A percentile compares a stretch with the other conserved stretches of the same genome.
Evolutionary conservation across 768 basidiomycete genomes (phyloP).

Genomic region (Mycena venus): DNA sequence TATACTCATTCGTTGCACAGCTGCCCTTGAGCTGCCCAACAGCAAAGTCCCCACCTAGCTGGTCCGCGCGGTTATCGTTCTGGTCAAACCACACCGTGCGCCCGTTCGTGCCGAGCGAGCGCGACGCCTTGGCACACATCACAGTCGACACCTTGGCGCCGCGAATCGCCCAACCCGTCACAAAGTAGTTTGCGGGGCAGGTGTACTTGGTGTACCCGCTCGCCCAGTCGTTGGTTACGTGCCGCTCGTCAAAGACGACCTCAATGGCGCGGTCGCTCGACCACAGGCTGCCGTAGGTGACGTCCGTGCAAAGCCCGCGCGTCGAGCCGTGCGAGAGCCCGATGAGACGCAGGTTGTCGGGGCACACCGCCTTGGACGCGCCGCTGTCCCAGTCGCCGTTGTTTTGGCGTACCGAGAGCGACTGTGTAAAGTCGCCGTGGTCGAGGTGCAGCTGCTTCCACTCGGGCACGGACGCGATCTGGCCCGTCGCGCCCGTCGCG

Average conservation of each 20-base stretch:
- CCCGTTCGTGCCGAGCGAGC: constrained; percentile 18
- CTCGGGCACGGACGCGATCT: constrained; percentile 5
- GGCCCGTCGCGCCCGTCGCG: neutral
- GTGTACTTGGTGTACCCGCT: constrained; percentile 30
- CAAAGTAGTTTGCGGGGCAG: constrained; percentile 24
- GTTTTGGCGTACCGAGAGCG: constrained; percentile 6
- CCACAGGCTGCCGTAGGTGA: constrained; percentile 17
- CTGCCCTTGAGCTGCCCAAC: constrained; percentile 19
- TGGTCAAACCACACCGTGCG: constrained; percentile 36
- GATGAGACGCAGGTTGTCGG: constrained; percentile 30
- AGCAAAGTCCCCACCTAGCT: constrained; percentile 28
- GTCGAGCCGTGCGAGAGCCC: constrained; percentile 25
- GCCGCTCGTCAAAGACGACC: constrained; percentile 24
- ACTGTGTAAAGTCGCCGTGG: constrained; percentile 31
- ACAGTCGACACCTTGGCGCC: constrained; percentile 27
- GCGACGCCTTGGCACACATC: constrained; percentile 18
- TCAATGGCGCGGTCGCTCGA: constrained; percentile 1
- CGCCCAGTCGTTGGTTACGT: constrained; percentile 32
- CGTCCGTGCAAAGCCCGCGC: constrained; percentile 33
- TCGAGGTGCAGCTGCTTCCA: constrained; percentile 30
- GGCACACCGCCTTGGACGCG: constrained; percentile 28
- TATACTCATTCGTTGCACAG: constrained; percentile 26
- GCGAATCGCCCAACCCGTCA: constrained; percentile 27
- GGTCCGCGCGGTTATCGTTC: constrained; percentile 23
- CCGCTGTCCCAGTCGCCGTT: constrained; percentile 33